Conservation (phyloP, 2,329 filamentous ascomycete species). For the Diaporthe sp. region DNA sequence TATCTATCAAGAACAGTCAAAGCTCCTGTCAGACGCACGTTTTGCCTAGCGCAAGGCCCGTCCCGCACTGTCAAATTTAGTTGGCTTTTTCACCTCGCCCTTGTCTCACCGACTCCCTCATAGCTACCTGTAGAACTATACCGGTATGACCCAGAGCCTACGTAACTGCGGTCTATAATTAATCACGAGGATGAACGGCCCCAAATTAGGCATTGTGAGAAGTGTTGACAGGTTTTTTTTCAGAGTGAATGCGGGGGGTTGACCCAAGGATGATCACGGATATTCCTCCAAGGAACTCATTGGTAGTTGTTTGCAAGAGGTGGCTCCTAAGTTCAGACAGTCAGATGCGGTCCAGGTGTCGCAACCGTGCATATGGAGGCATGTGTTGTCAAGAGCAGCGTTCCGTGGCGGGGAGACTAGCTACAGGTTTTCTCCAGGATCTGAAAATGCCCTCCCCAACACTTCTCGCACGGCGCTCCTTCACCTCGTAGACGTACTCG, state of each 20-base stretch:
- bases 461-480: conserved; percentile 35
- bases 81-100: neutral
- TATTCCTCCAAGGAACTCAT: too few species aligned
- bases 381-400: too few species aligned
- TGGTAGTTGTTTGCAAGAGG: too few species aligned
- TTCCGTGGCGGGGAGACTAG: too few species aligned
- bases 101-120: neutral
- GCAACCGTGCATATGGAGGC: too few species aligned
- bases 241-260: too few species aligned
- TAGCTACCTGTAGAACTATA: neutral
- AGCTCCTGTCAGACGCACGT: neutral
- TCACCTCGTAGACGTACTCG: conserved; percentile 38
- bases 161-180: neutral
- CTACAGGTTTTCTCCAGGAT: neutral
- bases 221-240: too few species aligned
- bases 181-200: neutral
- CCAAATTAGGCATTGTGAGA: too few species aligned
- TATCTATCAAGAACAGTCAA: neutral
- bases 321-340: too few species aligned
- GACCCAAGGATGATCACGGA: too few species aligned
- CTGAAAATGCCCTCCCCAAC: conserved; percentile 35
- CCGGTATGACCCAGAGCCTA: neutral
- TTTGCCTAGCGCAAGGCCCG: conserved; percentile 4
- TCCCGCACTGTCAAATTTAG: conserved; percentile 10
- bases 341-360: too few species aligned